A percentile compares a stretch with the other conserved stretches of the same genome.
These are phyloP conservation scores for Kuraishia piskuri DNA, from an alignment of 805 yeast species.

Conservation along the genomic window DNA sequence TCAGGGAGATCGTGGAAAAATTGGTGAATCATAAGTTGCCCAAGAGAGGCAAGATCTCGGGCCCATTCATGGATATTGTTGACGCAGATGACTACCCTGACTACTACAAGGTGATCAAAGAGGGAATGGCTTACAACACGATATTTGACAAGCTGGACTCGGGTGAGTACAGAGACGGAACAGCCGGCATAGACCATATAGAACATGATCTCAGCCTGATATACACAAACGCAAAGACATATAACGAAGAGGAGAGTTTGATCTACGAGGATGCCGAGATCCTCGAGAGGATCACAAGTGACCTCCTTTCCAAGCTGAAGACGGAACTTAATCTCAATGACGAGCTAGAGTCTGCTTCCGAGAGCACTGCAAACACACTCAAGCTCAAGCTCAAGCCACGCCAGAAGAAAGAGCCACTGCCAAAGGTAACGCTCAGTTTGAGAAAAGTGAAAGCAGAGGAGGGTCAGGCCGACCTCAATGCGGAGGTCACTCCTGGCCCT, in stretches of 20 bases:
- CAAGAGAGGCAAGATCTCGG: conserved; percentile 46
- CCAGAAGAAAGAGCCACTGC: not conserved
- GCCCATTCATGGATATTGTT: conserved; percentile 71
- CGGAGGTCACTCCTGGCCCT: conserved; percentile 2
- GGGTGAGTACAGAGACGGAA: conserved; percentile 39
- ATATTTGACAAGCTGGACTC: conserved; percentile 44
- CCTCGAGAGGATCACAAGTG: conserved; percentile 43
- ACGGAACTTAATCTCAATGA: conserved; percentile 1
- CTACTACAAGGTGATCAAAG: conserved; percentile 61
- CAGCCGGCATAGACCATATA: conserved; percentile 48
- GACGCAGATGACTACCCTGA: conserved; percentile 68
- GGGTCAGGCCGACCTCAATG: not conserved
- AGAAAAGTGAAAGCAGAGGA: conserved; percentile 6
- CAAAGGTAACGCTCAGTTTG: conserved; percentile 4
- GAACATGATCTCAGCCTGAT: conserved; percentile 50
- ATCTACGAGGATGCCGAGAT: conserved; percentile 65
- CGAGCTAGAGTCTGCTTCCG: not conserved
- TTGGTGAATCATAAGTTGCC: conserved; percentile 36
- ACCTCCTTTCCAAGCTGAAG: conserved; percentile 21
- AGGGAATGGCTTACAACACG: conserved; percentile 65
- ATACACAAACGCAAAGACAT: conserved; percentile 70
- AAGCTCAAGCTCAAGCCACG: conserved; percentile 5
- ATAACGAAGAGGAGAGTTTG: conserved; percentile 65
- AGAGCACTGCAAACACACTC: not conserved
- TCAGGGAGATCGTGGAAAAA: conserved; percentile 25